A percentile compares a stretch with the other conserved stretches of the same genome.
phyloP scores from a whole-genome alignment of 164 flowering plant genomes.

The grape (Vitis vinifera) region ASM3070453v1 NC_081813.1:9610001-9610500 shows the following conservation, averaged over 20 bases:
- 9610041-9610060: too few relatives aligned
- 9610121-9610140: constrained; percentile 26
- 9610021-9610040: too few relatives aligned
- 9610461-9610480: neutral
- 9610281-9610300: constrained; percentile 8
- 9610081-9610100: too few relatives aligned
- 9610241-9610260: constrained; percentile 2
- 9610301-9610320: constrained; percentile 8
- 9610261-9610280: too few relatives aligned
- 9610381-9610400: neutral
- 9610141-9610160: constrained; percentile 40
- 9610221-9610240: constrained; percentile 38
- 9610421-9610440: neutral
- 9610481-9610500: neutral
- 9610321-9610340: constrained; percentile 6
- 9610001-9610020: too few relatives aligned
- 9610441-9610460: neutral
- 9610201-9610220: constrained; percentile 54
- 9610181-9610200: constrained; percentile 34
- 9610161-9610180: constrained; percentile 55
- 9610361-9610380: neutral
- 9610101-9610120: neutral
- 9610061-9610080: too few relatives aligned
- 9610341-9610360: neutral
- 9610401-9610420: neutral